A percentile compares a stretch with the other conserved stretches of the same genome.
Evolutionary conservation across 2,329 filamentous ascomycete species (phyloP).

Genomic region (Arthrobotrys musiformis): DNA sequence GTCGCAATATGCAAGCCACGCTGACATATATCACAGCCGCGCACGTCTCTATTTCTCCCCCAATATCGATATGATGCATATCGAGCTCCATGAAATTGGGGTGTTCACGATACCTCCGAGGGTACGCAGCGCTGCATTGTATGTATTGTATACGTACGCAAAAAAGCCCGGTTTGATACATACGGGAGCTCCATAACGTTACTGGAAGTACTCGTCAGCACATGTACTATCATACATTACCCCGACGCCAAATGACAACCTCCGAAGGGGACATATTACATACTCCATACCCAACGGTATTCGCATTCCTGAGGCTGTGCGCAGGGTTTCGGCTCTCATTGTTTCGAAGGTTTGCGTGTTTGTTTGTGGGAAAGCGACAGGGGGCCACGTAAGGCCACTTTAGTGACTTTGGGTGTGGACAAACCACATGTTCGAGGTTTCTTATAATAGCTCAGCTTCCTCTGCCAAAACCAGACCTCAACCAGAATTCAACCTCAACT

Average conservation of each 20-base stretch:
- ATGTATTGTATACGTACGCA: not conserved
- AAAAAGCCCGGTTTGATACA: not conserved
- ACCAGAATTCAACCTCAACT: not conserved
- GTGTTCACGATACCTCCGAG: not conserved
- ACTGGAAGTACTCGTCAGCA: not conserved
- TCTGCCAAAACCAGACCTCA: not conserved
- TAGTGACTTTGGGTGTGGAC: not conserved
- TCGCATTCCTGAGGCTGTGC: conserved; percentile 38
- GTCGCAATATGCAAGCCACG: not conserved
- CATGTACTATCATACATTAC: not conserved
- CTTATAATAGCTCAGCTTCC: conserved; percentile 38
- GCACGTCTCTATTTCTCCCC: not conserved
- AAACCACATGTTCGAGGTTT: conserved; percentile 38
- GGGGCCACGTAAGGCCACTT: conserved; percentile 44
- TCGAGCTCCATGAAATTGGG: not conserved
- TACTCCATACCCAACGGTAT: not conserved
- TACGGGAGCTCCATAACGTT: not conserved
- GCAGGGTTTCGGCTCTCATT: conserved; percentile 13
- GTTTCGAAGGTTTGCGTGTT: conserved; percentile 13
- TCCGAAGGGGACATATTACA: conserved; percentile 14
- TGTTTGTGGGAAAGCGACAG: conserved; percentile 22
- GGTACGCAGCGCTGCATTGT: not conserved
- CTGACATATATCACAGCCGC: not conserved
- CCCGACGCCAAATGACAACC: not conserved
- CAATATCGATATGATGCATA: not conserved